phyloP scores from a whole-genome alignment of 1,284 basidiomycete genomes.

The Ceratobasidium sp. region DNA sequence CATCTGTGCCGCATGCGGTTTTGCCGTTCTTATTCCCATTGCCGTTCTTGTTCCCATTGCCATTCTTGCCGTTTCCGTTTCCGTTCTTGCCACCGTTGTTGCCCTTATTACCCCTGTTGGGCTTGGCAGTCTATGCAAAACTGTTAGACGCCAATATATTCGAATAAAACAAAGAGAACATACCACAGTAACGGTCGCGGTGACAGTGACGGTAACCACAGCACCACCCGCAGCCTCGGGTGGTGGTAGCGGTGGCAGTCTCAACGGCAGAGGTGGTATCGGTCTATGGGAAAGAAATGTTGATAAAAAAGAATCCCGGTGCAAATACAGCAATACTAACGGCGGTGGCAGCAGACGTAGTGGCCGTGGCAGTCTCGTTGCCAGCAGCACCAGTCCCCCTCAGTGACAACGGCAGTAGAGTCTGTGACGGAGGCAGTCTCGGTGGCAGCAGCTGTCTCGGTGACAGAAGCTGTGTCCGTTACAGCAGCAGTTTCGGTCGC shows the following conservation, averaged over 20 bases:
- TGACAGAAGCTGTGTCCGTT: not conserved
- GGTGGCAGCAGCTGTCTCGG: not conserved
- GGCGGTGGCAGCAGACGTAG: not conserved
- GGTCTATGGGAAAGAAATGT: not conserved
- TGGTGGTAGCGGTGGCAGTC: constrained; percentile 9
- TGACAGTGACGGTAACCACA: constrained; percentile 21
- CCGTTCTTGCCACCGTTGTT: not conserved
- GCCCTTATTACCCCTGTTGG: not conserved
- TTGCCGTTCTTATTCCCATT: not conserved
- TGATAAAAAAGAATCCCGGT: not conserved
- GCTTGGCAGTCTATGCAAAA: constrained; percentile 3
- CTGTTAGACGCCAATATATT: not conserved
- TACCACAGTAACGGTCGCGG: constrained; percentile 17
- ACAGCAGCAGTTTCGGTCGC: not conserved
- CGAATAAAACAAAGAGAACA: not conserved
- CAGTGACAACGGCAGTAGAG: not conserved
- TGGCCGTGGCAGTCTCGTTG: not conserved
- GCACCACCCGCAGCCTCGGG: not conserved
- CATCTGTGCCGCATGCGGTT: not conserved
- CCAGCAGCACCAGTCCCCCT: not conserved
- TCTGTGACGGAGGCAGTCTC: not conserved
- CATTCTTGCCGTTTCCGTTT: constrained; percentile 3
- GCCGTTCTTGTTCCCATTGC: not conserved
- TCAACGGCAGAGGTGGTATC: not conserved
- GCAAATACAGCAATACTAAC: not conserved